Evolutionary conservation across 1,139 yeast species (phyloP).

Genomic region (Pneumocystis canis): DNA sequence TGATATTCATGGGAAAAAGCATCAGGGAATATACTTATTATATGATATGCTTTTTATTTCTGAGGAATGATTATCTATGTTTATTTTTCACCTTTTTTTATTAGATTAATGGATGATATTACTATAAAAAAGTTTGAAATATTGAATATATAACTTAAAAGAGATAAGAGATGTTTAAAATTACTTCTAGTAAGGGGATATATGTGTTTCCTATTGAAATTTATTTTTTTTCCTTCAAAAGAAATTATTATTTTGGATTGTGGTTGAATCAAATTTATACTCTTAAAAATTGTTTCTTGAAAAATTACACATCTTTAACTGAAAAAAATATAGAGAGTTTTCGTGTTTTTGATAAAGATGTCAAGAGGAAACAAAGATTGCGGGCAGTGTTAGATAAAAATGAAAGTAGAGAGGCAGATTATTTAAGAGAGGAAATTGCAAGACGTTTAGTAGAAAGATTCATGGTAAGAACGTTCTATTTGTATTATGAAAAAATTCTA

Average conservation of each 20-base stretch:
- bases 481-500: background rate
- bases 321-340: conserved; percentile 17
- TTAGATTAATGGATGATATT: background rate
- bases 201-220: background rate
- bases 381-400: conserved; percentile 34
- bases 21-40: background rate
- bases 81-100: background rate
- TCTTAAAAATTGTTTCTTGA: background rate
- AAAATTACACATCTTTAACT: background rate
- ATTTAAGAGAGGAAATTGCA: conserved; percentile 62
- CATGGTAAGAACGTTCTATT: conserved; percentile 31
- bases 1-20: background rate
- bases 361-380: conserved; percentile 47
- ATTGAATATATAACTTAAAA: too few relatives aligned
- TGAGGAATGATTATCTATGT: background rate
- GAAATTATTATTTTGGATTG: background rate
- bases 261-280: background rate
- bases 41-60: background rate
- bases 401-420: conserved; percentile 50
- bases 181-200: background rate
- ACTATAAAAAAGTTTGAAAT: too few relatives aligned
- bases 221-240: background rate
- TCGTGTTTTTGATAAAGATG: conserved; percentile 47
- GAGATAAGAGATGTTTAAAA: too few relatives aligned
- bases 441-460: conserved; percentile 57